phyloP scores from a whole-genome alignment of 345 rosid genomes.

The Arabidopsis suecica region DNA sequence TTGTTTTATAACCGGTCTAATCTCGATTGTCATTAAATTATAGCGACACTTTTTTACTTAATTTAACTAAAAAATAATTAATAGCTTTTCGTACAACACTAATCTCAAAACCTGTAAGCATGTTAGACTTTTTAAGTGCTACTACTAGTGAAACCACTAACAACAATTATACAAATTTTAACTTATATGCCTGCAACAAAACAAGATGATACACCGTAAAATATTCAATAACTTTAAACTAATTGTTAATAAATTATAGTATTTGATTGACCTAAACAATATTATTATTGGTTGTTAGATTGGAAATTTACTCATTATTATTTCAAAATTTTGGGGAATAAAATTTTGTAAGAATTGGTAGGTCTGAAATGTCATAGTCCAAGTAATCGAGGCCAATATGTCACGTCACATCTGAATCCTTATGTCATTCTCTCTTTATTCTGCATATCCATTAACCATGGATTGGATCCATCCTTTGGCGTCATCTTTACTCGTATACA shows the following conservation, averaged over 20 bases:
- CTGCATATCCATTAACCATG: slow-evolving; percentile 47
- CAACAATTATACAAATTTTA: slow-evolving; percentile 7
- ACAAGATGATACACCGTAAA: slow-evolving; percentile 2
- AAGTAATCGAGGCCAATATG: slow-evolving; percentile 49
- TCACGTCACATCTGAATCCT: slow-evolving; percentile 51
- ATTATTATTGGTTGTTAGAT: neutral
- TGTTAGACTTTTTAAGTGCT: slow-evolving; percentile 24
- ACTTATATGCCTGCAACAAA: slow-evolving; percentile 20
- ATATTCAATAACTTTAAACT: neutral
- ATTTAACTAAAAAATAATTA: neutral
- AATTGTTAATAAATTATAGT: neutral
- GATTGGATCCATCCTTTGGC: slow-evolving; percentile 44
- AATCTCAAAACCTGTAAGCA: slow-evolving; percentile 38
- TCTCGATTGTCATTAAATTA: slow-evolving; percentile 18
- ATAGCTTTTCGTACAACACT: slow-evolving; percentile 31
- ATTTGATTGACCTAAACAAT: neutral
- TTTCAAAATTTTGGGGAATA: neutral
- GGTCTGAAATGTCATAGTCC: slow-evolving; percentile 45
- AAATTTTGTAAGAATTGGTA: slow-evolving; percentile 15
- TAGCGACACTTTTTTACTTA: slow-evolving; percentile 7
- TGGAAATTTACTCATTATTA: neutral
- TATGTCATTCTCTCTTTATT: slow-evolving; percentile 50
- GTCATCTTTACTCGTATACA: slow-evolving; percentile 27
- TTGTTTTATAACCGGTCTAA: slow-evolving; percentile 22
- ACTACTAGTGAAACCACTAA: slow-evolving; percentile 18